phyloP scores from a whole-genome alignment of 2,329 filamentous ascomycete genomes.

The Monosporascus sp. region DNA sequence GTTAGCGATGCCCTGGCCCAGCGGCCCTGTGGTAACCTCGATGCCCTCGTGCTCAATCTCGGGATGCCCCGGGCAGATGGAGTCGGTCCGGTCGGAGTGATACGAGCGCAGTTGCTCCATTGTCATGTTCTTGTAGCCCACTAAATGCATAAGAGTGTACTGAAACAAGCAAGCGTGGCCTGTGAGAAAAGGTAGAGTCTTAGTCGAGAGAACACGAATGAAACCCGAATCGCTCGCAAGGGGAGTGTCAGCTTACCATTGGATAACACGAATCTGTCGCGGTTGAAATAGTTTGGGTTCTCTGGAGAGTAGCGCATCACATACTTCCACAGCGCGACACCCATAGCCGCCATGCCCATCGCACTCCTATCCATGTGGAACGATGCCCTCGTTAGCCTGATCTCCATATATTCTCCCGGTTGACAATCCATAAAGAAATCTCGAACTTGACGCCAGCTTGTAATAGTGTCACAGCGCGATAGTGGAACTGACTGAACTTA shows the following conservation, averaged over 20 bases:
- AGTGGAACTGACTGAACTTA: constrained; percentile 25
- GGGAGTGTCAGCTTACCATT: constrained; percentile 34
- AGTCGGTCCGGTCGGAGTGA: constrained; percentile 34
- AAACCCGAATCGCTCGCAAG: neutral
- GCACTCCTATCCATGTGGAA: constrained; percentile 13
- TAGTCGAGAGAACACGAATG: neutral
- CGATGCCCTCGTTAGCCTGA: too few relatives aligned
- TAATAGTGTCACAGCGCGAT: constrained; percentile 1
- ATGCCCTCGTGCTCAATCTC: constrained; percentile 52
- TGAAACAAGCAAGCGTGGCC: constrained; percentile 46
- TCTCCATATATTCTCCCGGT: too few relatives aligned
- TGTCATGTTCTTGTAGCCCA: constrained; percentile 45
- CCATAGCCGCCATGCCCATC: constrained; percentile 32
- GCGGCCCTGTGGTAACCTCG: constrained; percentile 52
- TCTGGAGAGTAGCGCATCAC: constrained; percentile 52
- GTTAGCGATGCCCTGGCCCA: constrained; percentile 53
- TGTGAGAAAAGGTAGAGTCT: constrained; percentile 1
- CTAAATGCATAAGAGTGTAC: constrained; percentile 44
- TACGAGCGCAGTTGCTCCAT: constrained; percentile 49
- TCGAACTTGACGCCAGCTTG: neutral
- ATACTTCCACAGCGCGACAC: constrained; percentile 49
- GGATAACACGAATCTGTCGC: constrained; percentile 55
- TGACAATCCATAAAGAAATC: too few relatives aligned
- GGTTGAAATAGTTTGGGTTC: constrained; percentile 48
- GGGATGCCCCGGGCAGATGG: constrained; percentile 46